Percentiles rank a stretch among this genome's conserved stretches.
These are phyloP conservation scores for Argentina anserina DNA, from an alignment of 306 rosid genomes.

Conservation along the genomic window DNA sequence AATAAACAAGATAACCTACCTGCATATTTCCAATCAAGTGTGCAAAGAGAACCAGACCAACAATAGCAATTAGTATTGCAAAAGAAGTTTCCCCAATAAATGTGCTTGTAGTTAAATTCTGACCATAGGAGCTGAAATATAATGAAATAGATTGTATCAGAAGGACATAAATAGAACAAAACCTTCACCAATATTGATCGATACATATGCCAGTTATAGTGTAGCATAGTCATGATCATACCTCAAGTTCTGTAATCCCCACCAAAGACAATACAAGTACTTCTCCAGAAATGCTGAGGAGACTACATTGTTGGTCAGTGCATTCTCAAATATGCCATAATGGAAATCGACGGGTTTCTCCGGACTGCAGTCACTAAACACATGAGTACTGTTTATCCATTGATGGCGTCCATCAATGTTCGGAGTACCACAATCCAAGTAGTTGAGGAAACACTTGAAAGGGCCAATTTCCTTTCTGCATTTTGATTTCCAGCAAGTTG, in stretches of 20 bases:
- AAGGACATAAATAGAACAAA: not conserved
- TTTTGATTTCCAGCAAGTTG: slow-evolving; percentile 73
- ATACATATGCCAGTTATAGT: not conserved
- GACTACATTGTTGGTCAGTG: slow-evolving; percentile 52
- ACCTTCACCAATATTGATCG: not conserved
- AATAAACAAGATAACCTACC: slow-evolving; percentile 32
- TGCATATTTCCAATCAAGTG: slow-evolving; percentile 97
- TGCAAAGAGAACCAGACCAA: slow-evolving; percentile 86
- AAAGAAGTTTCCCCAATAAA: slow-evolving; percentile 75
- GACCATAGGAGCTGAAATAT: slow-evolving; percentile 73
- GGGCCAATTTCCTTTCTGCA: slow-evolving; percentile 61
- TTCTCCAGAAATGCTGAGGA: slow-evolving; percentile 53
- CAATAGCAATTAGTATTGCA: slow-evolving; percentile 69
- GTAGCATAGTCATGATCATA: slow-evolving; percentile 21
- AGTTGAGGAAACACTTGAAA: slow-evolving; percentile 42
- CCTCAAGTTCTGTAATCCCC: slow-evolving; percentile 98
- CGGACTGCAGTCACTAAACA: slow-evolving; percentile 69
- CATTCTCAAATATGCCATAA: slow-evolving; percentile 59
- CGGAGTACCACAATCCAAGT: slow-evolving; percentile 62
- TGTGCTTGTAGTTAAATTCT: slow-evolving; percentile 59
- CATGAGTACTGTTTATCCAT: slow-evolving; percentile 56
- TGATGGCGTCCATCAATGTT: slow-evolving; percentile 32
- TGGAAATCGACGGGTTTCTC: slow-evolving; percentile 39
- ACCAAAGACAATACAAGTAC: slow-evolving; percentile 90
- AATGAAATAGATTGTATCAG: slow-evolving; percentile 1